phyloP scores from a whole-genome alignment of 257 asterid species.

The Parsonsia alboflavescens region DNA sequence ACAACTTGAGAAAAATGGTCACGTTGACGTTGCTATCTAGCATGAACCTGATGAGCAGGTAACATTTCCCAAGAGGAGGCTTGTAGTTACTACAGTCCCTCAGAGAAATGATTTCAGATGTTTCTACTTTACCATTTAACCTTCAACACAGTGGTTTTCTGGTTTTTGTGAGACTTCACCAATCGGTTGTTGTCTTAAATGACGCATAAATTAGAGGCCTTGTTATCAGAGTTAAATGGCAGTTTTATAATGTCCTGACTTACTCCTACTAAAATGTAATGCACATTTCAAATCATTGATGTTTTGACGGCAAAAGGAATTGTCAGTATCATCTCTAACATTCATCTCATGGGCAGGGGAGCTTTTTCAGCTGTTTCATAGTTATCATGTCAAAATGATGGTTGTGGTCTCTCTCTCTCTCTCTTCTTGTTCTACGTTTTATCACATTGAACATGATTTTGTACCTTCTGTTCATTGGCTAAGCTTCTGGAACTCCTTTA shows the following conservation, averaged over 20 bases:
- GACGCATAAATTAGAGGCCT: not conserved
- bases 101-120: not conserved
- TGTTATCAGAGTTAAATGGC: not conserved
- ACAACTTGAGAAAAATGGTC: not conserved
- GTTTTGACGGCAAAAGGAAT: not conserved
- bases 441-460: not conserved
- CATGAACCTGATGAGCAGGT: not conserved
- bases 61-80: too few relatives aligned
- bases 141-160: not conserved
- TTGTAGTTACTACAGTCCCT: not conserved
- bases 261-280: not conserved
- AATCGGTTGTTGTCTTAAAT: not conserved
- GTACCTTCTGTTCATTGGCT: not conserved
- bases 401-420: not conserved
- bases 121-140: not conserved
- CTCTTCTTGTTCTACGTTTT: too few relatives aligned
- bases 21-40: not conserved
- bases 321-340: not conserved
- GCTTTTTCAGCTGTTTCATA: not conserved
- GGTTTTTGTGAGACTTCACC: not conserved
- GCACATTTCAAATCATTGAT: not conserved
- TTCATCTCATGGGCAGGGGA: not conserved
- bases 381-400: not conserved
- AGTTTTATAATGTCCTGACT: not conserved
- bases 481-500: not conserved